Conservation (phyloP, 805 yeast species). For the Kodamaea jinghongensis region DNA sequence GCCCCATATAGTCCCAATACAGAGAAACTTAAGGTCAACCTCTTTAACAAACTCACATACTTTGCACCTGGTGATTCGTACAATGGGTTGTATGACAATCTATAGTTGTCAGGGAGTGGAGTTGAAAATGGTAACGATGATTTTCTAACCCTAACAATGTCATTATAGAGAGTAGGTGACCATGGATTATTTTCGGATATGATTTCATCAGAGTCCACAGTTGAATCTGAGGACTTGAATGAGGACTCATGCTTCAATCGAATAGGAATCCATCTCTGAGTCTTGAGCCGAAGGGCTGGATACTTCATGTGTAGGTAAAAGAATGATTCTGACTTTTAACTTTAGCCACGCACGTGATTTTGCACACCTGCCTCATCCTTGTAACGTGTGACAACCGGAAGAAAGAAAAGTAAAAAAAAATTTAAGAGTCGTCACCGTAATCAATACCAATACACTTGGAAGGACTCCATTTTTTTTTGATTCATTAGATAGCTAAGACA, state of each 20-base stretch:
- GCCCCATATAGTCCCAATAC: conserved; percentile 60
- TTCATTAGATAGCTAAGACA: conserved; percentile 1
- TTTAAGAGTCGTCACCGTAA: not conserved
- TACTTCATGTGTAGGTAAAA: no score
- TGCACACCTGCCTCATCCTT: conserved; percentile 1
- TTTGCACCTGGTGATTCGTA: conserved; percentile 63
- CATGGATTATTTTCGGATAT: conserved; percentile 43
- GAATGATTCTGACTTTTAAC: no score
- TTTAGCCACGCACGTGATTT: not conserved
- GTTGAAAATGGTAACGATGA: conserved; percentile 35
- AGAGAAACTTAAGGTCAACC: conserved; percentile 61
- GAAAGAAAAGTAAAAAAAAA: conserved; percentile 4
- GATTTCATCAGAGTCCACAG: conserved; percentile 42
- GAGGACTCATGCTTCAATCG: conserved; percentile 17
- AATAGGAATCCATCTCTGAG: not conserved
- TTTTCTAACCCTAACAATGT: conserved; percentile 40
- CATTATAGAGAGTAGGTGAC: conserved; percentile 45
- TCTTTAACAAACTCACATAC: conserved; percentile 59
- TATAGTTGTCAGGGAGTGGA: conserved; percentile 48
- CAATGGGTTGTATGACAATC: conserved; percentile 60
- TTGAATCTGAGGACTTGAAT: conserved; percentile 28
- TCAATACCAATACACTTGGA: no score
- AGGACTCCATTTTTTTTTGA: no score
- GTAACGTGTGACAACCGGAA: conserved; percentile 7
- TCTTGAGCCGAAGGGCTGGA: no score